These are phyloP conservation scores for Neostapfia colusana DNA, from an alignment of 176 grass and related monocot species.

Conservation along the genomic window DNA sequence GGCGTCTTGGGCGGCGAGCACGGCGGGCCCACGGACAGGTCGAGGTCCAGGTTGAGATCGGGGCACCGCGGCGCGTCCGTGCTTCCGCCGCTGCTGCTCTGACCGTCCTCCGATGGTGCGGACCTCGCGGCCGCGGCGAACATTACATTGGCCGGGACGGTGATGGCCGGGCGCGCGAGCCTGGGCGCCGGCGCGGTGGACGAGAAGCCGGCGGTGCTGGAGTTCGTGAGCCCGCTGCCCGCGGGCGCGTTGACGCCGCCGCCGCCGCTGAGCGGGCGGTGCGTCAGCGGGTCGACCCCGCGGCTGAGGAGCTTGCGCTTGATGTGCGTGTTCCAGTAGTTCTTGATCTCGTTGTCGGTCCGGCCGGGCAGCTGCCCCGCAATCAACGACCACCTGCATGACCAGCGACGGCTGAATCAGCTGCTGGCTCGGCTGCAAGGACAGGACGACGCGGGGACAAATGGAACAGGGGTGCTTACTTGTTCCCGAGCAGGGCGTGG, in stretches of 20 bases:
- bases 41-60: slow-evolving; percentile 88
- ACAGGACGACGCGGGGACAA: not conserved
- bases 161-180: not conserved
- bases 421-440: too few species aligned
- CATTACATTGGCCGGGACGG: slow-evolving; percentile 14
- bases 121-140: slow-evolving; percentile 14
- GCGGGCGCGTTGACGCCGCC: too few species aligned
- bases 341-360: slow-evolving; percentile 96
- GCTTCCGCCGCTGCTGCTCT: slow-evolving; percentile 66
- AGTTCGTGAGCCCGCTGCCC: slow-evolving; percentile 30
- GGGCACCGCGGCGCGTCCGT: slow-evolving; percentile 70
- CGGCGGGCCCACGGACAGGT: slow-evolving; percentile 80
- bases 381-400: slow-evolving; percentile 88
- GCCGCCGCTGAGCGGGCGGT: slow-evolving; percentile 50
- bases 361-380: slow-evolving; percentile 75
- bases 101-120: slow-evolving; percentile 31
- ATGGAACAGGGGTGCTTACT: slow-evolving; percentile 37
- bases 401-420: not conserved
- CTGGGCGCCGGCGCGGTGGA: slow-evolving; percentile 8
- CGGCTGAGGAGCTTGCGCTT: slow-evolving; percentile 82
- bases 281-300: slow-evolving; percentile 81
- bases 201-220: slow-evolving; percentile 18
- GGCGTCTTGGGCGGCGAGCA: slow-evolving; percentile 58
- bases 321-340: slow-evolving; percentile 98
- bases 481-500: slow-evolving; percentile 78